Conservation (phyloP, 225 moss, liverwort and hornwort genomes). For the Pseudisothecium myosuroides region DNA sequence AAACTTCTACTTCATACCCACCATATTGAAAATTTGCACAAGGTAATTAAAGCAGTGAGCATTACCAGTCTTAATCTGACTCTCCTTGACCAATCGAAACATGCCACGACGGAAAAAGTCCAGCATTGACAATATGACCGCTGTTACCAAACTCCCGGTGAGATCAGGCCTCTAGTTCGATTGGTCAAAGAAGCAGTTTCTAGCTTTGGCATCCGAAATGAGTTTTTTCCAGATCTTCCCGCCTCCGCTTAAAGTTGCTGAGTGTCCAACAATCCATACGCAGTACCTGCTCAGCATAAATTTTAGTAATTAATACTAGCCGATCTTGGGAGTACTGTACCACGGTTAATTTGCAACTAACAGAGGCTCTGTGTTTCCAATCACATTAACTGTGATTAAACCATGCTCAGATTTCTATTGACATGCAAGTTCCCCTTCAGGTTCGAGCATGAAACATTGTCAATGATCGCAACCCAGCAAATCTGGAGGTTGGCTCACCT, state of each 20-base stretch:
- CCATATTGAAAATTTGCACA: too few relatives aligned
- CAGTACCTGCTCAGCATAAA: background rate
- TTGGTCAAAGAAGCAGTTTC: background rate
- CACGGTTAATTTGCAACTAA: background rate
- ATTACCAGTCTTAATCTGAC: too few relatives aligned
- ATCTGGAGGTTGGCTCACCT: background rate
- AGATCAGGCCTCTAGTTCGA: too few relatives aligned
- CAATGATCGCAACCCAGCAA: background rate
- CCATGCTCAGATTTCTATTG: background rate
- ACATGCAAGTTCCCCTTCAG: too few relatives aligned
- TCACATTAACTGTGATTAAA: background rate
- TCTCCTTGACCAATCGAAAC: too few relatives aligned
- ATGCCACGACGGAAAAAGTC: too few relatives aligned
- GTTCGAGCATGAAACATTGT: background rate
- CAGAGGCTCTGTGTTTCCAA: background rate
- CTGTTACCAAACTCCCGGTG: too few relatives aligned
- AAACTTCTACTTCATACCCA: too few relatives aligned
- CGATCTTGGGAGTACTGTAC: background rate
- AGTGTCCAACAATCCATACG: constrained; percentile 5
- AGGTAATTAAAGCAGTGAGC: too few relatives aligned
- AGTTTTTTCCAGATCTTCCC: background rate
- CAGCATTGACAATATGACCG: too few relatives aligned
- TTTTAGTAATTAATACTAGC: background rate
- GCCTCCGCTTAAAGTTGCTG: background rate
- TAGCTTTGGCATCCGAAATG: background rate